phyloP scores from a whole-genome alignment of 345 rosid species.

The Crucihimalaya himalaica region DNA sequence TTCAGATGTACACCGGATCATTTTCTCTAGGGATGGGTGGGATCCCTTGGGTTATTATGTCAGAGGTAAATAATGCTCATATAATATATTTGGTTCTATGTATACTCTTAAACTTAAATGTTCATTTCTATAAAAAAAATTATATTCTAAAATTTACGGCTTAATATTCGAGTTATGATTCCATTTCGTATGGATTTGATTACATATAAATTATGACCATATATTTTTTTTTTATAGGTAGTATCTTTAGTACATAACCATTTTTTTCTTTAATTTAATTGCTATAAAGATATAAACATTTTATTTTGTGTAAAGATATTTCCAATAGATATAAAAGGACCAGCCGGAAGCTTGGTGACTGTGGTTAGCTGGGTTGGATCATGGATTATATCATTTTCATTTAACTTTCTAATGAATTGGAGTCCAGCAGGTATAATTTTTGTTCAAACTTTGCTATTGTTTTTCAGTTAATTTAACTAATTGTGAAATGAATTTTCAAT shows the following conservation, averaged over 20 bases:
- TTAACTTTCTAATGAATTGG: conserved; percentile 52
- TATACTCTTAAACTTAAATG: not conserved
- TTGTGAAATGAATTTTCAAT: not conserved
- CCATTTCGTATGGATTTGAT: not conserved
- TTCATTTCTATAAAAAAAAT: not conserved
- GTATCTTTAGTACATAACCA: not conserved
- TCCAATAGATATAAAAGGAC: conserved; percentile 74
- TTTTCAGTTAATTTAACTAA: not conserved
- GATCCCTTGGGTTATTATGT: conserved; percentile 80
- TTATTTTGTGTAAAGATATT: conserved; percentile 53
- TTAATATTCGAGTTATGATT: not conserved
- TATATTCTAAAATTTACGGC: not conserved
- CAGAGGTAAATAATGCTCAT: conserved; percentile 52
- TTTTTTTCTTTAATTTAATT: not conserved
- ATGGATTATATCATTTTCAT: conserved; percentile 67
- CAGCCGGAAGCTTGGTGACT: conserved; percentile 86
- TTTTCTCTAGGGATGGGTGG: conserved; percentile 73
- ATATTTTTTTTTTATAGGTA: not conserved
- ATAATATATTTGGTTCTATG: not conserved
- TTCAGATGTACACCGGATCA: conserved; percentile 52
- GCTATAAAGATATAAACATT: not conserved
- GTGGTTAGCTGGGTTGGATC: conserved; percentile 78
- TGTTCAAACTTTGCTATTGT: not conserved
- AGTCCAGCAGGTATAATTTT: conserved; percentile 1
- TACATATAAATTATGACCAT: not conserved